Evolutionary conservation across 1,284 basidiomycete species (phyloP).

Genomic region (Neotropicomus parvogracilis): DNA sequence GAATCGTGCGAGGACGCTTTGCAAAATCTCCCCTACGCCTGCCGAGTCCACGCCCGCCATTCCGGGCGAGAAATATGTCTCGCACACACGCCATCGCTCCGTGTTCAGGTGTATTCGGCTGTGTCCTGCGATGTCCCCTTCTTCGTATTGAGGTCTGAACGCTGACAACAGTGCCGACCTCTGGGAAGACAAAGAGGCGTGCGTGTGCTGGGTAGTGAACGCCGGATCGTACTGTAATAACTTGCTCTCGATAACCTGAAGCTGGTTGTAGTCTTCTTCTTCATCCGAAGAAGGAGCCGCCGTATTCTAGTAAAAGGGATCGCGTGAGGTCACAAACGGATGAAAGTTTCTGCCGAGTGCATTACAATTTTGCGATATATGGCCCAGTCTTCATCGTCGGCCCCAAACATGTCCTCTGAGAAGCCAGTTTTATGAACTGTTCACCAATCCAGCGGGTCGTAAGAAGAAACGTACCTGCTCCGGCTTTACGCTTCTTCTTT

Average conservation of each 20-base stretch:
- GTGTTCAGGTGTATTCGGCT: conserved; percentile 87
- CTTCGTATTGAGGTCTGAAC: conserved; percentile 72
- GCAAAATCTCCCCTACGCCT: conserved; percentile 87
- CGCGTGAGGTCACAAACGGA: conserved; percentile 1
- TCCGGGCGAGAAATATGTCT: conserved; percentile 88
- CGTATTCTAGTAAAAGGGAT: conserved; percentile 52
- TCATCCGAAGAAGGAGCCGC: conserved; percentile 92
- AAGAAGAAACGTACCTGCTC: conserved; percentile 53
- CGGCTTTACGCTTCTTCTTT: conserved; percentile 78
- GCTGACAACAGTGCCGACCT: conserved; percentile 83
- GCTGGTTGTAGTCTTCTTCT: conserved; percentile 81
- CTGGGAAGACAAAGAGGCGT: conserved; percentile 71
- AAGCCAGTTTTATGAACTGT: conserved; percentile 4
- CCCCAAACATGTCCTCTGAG: conserved; percentile 90
- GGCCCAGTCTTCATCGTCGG: conserved; percentile 95
- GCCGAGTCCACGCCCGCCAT: conserved; percentile 96
- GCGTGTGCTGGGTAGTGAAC: conserved; percentile 81
- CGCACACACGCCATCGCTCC: conserved; percentile 92
- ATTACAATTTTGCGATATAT: conserved; percentile 96
- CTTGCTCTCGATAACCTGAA: conserved; percentile 77
- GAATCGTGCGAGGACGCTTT: conserved; percentile 84
- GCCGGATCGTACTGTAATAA: conserved; percentile 80
- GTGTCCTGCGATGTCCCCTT: conserved; percentile 66
- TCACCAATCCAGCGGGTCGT: not conserved
- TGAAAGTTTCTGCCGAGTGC: conserved; percentile 19